A percentile compares a stretch with the other conserved stretches of the same genome.
Evolutionary conservation across 495 filamentous ascomycete species (phyloP).

Genomic region (Talaromyces trachyspermus): DNA sequence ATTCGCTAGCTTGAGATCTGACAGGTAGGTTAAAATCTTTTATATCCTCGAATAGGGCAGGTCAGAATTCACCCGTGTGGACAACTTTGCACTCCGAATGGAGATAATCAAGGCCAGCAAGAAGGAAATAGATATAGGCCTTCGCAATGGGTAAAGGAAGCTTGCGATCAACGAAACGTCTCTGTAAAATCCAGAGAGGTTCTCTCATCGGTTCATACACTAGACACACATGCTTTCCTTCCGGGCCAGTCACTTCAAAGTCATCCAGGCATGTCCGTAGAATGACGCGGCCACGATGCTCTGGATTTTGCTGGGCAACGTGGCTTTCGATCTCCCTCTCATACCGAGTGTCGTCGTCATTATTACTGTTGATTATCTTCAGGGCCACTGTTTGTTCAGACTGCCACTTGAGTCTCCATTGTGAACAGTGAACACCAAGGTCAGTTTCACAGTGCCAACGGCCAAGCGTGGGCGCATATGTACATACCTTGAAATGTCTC

Average conservation of each 20-base stretch:
- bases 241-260: constrained; percentile 20
- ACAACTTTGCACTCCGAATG: constrained; percentile 29
- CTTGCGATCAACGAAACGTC: constrained; percentile 14
- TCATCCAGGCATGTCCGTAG: constrained; percentile 22
- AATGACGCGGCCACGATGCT: constrained; percentile 19
- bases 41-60: constrained; percentile 7
- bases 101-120: constrained; percentile 32
- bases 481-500: constrained; percentile 26
- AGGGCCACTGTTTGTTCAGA: constrained; percentile 18
- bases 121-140: constrained; percentile 19
- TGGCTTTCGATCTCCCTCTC: constrained; percentile 21
- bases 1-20: too few species aligned
- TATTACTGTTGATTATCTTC: constrained; percentile 20
- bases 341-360: constrained; percentile 12
- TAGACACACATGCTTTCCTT: constrained; percentile 20
- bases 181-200: constrained; percentile 24
- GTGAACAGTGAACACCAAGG: too few species aligned
- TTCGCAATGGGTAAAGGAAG: constrained; percentile 21
- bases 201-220: constrained; percentile 26
- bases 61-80: constrained; percentile 25
- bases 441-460: constrained; percentile 8
- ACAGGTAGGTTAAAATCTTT: constrained; percentile 4
- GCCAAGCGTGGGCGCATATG: constrained; percentile 19
- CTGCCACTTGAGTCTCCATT: constrained; percentile 19
- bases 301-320: constrained; percentile 15